These are phyloP conservation scores for Oehlia diaphana DNA, from an alignment of 192 early-diverging fungal species.

Conservation along the genomic window DNA sequence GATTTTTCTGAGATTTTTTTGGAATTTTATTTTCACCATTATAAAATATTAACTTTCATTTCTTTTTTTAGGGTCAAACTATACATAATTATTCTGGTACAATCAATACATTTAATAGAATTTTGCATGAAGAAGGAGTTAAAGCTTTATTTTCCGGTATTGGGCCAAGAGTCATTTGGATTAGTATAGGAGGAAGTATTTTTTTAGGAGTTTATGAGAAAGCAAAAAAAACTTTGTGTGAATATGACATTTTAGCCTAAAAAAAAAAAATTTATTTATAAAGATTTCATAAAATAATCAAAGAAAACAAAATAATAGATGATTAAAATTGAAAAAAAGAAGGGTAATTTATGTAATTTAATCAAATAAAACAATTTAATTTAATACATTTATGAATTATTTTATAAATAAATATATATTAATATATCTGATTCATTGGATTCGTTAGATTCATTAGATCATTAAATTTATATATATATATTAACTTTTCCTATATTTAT, in stretches of 20 bases:
- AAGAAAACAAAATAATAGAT: too few relatives aligned
- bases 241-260: neutral
- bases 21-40: neutral
- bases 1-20: constrained; percentile 2
- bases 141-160: constrained; percentile 83
- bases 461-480: too few relatives aligned
- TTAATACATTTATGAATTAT: too few relatives aligned
- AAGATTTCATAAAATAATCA: too few relatives aligned
- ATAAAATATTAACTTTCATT: neutral
- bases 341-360: too few relatives aligned
- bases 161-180: constrained; percentile 93
- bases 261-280: too few relatives aligned
- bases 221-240: constrained; percentile 42
- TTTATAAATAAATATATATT: too few relatives aligned
- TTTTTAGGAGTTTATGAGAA: constrained; percentile 97
- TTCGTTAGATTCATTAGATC: too few relatives aligned
- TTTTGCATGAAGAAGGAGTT: constrained; percentile 77
- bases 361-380: too few relatives aligned
- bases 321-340: too few relatives aligned
- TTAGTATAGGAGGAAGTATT: constrained; percentile 91
- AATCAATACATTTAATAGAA: constrained; percentile 66
- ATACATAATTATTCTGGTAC: constrained; percentile 68
- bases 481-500: too few relatives aligned
- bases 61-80: constrained; percentile 38
- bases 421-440: too few relatives aligned